Evolutionary conservation across 768 basidiomycete species (phyloP).

Genomic region (Suillus occidentalis): DNA sequence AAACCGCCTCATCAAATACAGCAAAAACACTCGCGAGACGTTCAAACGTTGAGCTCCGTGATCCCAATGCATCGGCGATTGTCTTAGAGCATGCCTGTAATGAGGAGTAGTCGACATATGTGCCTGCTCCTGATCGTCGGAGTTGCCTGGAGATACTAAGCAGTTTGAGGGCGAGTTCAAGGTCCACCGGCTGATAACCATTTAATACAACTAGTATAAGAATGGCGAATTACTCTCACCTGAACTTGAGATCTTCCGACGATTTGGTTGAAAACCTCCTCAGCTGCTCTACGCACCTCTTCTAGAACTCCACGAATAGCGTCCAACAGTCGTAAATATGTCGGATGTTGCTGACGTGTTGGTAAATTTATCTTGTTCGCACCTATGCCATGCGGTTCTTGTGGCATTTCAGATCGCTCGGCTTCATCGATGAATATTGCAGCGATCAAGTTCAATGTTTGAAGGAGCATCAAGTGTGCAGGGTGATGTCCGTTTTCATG

Average conservation of each 20-base stretch:
- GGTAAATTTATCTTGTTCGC: conserved; percentile 4
- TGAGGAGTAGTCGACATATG: conserved; percentile 63
- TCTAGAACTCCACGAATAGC: conserved; percentile 23
- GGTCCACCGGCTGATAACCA: conserved; percentile 26
- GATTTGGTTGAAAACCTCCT: conserved; percentile 19
- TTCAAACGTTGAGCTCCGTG: conserved; percentile 34
- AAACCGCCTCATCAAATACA: conserved; percentile 48
- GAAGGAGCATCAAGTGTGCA: conserved; percentile 38
- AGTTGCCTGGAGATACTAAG: conserved; percentile 44
- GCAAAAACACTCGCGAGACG: conserved; percentile 33
- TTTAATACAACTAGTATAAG: neutral
- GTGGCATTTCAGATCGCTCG: conserved; percentile 11
- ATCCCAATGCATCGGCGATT: conserved; percentile 45
- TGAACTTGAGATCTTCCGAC: conserved; percentile 15
- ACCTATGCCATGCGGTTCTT: neutral
- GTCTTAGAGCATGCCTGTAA: conserved; percentile 57
- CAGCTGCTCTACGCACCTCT: conserved; percentile 20
- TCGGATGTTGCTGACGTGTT: conserved; percentile 1
- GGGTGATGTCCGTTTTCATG: conserved; percentile 23
- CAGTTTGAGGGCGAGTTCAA: conserved; percentile 36
- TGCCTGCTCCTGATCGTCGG: conserved; percentile 36
- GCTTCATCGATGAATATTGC: conserved; percentile 38
- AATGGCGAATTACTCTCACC: conserved; percentile 24
- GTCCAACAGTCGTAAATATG: conserved; percentile 14
- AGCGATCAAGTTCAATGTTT: conserved; percentile 43